A percentile compares a stretch with the other conserved stretches of the same genome.
phyloP scores from a whole-genome alignment of 345 rosid genomes.

The Salix purpurea region DNA sequence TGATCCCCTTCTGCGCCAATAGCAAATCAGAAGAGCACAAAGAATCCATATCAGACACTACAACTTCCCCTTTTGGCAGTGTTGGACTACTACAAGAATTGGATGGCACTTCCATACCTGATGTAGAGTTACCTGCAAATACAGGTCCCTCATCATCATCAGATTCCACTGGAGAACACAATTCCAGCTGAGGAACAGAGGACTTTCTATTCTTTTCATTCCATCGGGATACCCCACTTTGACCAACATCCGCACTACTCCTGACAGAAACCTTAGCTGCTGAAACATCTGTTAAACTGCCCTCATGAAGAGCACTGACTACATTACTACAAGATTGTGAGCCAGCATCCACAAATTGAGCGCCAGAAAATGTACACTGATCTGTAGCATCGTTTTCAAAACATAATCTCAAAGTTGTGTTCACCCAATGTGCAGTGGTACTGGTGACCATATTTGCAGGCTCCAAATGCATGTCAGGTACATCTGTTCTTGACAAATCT shows the following conservation, averaged over 20 bases:
- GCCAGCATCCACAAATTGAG: conserved; percentile 15
- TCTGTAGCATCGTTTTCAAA: conserved; percentile 26
- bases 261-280: conserved; percentile 27
- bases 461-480: conserved; percentile 21
- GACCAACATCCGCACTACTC: conserved; percentile 22
- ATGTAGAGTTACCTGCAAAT: conserved; percentile 20
- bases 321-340: conserved; percentile 14
- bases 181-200: conserved; percentile 27
- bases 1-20: conserved; percentile 18
- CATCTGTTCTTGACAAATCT: conserved; percentile 33
- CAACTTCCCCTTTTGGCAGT: conserved; percentile 20
- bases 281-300: conserved; percentile 23
- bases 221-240: conserved; percentile 22
- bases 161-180: conserved; percentile 23
- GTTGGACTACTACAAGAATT: conserved; percentile 16
- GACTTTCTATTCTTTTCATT: conserved; percentile 29
- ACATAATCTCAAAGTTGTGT: conserved; percentile 39
- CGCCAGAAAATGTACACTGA: conserved; percentile 17
- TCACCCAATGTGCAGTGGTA: conserved; percentile 27
- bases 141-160: conserved; percentile 21
- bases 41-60: conserved; percentile 22
- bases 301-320: conserved; percentile 13
- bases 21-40: conserved; percentile 20
- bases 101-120: conserved; percentile 24
- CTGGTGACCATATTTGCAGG: conserved; percentile 27